Conservation (phyloP, 106 monocot genomes). For the Posidonia australis region DNA sequence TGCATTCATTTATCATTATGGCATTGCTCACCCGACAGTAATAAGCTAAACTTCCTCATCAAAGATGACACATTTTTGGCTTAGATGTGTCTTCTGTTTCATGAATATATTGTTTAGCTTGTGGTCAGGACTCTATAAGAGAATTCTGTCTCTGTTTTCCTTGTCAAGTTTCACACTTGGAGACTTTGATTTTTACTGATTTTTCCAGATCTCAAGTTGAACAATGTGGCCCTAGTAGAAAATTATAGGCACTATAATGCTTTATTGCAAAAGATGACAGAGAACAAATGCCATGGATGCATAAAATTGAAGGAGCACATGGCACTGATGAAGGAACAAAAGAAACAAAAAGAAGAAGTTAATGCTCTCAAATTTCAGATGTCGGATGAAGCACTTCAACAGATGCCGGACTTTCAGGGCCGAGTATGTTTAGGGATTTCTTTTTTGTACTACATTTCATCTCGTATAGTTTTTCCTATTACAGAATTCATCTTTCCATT, state of each 20-base stretch:
- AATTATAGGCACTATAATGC: constrained; percentile 44
- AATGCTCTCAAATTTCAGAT: constrained; percentile 69
- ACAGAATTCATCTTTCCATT: background rate
- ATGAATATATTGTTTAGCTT: no score
- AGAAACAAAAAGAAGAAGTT: constrained; percentile 64
- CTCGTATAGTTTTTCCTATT: background rate
- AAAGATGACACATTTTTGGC: no score
- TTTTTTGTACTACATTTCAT: background rate
- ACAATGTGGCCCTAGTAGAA: constrained; percentile 49
- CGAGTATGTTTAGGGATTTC: constrained; percentile 44
- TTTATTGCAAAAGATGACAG: constrained; percentile 64
- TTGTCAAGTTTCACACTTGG: background rate
- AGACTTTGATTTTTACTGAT: background rate
- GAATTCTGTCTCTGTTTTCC: background rate
- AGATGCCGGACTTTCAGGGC: constrained; percentile 95
- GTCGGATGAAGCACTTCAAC: constrained; percentile 95
- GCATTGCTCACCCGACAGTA: no score
- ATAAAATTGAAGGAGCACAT: constrained; percentile 75
- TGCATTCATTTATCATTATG: no score
- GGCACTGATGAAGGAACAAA: constrained; percentile 53
- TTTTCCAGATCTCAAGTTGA: constrained; percentile 78
- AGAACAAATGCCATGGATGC: constrained; percentile 92
- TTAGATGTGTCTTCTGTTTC: no score
- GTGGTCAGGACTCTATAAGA: background rate
- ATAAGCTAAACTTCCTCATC: no score